Evolutionary conservation across 1,284 basidiomycete genomes (phyloP).

Genomic region (Tremellales sp.): DNA sequence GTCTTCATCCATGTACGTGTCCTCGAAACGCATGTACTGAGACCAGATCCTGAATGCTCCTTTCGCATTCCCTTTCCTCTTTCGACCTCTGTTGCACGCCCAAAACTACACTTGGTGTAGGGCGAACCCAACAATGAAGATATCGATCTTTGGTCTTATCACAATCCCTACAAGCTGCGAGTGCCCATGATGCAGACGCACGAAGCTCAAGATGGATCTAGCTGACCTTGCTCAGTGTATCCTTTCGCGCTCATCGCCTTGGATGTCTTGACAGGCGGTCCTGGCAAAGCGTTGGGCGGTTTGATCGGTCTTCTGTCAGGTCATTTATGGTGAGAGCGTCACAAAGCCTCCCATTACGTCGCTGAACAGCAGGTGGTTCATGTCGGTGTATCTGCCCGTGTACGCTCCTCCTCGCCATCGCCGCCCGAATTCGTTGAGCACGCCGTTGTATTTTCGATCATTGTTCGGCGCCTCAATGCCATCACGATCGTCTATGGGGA

Average conservation of each 20-base stretch:
- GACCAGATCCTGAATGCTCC: slow-evolving; percentile 33
- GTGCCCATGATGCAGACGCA: slow-evolving; percentile 7
- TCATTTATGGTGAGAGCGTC: slow-evolving; percentile 37
- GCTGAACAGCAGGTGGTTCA: slow-evolving; percentile 41
- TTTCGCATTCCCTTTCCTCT: slow-evolving; percentile 38
- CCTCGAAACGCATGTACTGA: neutral
- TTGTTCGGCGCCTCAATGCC: slow-evolving; percentile 11
- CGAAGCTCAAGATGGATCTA: too few species aligned
- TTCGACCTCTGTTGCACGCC: slow-evolving; percentile 40
- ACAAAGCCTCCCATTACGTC: neutral
- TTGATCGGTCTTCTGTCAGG: slow-evolving; percentile 41
- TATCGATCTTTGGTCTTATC: slow-evolving; percentile 45
- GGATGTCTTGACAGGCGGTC: slow-evolving; percentile 39
- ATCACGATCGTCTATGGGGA: slow-evolving; percentile 1
- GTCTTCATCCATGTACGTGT: slow-evolving; percentile 26
- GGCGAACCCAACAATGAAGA: slow-evolving; percentile 39
- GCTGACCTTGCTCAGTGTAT: slow-evolving; percentile 31
- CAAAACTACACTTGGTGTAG: slow-evolving; percentile 46
- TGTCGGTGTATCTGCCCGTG: slow-evolving; percentile 39
- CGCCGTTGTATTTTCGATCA: slow-evolving; percentile 29
- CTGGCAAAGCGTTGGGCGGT: slow-evolving; percentile 30
- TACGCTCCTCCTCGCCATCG: slow-evolving; percentile 35
- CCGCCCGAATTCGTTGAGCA: slow-evolving; percentile 34
- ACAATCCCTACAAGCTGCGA: slow-evolving; percentile 43
- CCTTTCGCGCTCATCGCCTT: slow-evolving; percentile 38